These are phyloP conservation scores for Ustilago crameri DNA, from an alignment of 1,284 basidiomycete species.

Conservation along the genomic window DNA sequence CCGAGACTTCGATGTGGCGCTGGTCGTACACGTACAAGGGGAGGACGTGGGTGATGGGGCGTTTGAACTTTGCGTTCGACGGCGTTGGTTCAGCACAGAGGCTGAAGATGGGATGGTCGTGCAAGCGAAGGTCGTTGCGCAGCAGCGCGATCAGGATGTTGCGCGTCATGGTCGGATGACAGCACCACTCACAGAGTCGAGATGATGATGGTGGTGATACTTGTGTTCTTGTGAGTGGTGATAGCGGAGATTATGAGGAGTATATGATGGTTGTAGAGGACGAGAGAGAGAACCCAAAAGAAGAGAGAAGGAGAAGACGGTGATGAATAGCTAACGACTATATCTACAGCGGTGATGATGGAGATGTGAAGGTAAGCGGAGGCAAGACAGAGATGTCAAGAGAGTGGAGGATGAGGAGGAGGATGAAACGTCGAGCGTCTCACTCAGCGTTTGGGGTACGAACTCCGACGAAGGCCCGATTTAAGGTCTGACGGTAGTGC, in stretches of 20 bases:
- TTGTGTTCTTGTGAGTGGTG: background rate
- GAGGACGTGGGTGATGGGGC: constrained; percentile 55
- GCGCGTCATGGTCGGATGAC: constrained; percentile 22
- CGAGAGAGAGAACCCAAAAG: constrained; percentile 8
- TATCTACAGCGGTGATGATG: background rate
- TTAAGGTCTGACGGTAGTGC: too few species aligned
- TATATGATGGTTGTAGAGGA: background rate
- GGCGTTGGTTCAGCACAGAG: constrained; percentile 42
- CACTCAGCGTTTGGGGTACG: too few species aligned
- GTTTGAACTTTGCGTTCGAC: constrained; percentile 28
- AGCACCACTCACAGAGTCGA: background rate
- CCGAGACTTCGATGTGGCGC: constrained; percentile 51
- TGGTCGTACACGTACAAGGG: constrained; percentile 62
- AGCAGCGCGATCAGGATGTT: constrained; percentile 52
- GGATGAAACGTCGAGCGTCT: too few species aligned
- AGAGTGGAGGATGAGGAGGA: background rate
- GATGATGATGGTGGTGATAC: background rate
- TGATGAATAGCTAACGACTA: background rate
- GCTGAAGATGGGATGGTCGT: constrained; percentile 61
- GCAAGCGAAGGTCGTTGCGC: constrained; percentile 58
- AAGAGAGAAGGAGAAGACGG: background rate
- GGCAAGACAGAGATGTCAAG: background rate
- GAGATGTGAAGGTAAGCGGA: background rate
- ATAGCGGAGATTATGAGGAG: background rate
- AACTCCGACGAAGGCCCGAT: too few species aligned